Evolutionary conservation across 371 early-diverging fungal genomes (phyloP), one percentile per base, ranked within the genome.

Genomic region (Rhizopus arrhizus): DNA sequence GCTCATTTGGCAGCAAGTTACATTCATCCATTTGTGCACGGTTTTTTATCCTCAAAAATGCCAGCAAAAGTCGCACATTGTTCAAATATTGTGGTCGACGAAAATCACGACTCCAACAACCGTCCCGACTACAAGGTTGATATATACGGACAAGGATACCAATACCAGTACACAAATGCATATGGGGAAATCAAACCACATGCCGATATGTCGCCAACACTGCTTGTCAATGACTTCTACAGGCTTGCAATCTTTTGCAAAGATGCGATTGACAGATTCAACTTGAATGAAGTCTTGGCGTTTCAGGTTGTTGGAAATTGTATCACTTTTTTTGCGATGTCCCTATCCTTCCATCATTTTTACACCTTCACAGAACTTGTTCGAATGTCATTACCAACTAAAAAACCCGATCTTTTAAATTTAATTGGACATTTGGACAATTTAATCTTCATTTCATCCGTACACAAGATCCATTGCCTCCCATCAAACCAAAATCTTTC

Each of bases 1-100:
- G 67, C 68, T 49, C 68, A 63, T 56, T 53, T 68, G 56, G 52
- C 57, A 31, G 50, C 60, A 11, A 62, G 68, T 63, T 63, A 68
- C 31, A 28, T 60, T 51, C 54, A 68, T 56, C 54, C 46, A 51
- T 58, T 68, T 34, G 38, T 62, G 34, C 48, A 62, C 9, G 57
- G 57, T 47, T 22, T 57, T n/a, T 58, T 58, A 58, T 58, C 48
- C 6, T 58, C 22, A 38, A 48, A 58, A 58, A 58, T 49, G 50
- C 38, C 56, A 56, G 35, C 35, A 47, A 56, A 33, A 56, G 16
- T 56, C 50, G 49, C 40, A 38, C 58, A 38, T 29, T 49, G 58
- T 38, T 58, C 58, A 38, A 58, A 58, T 58, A 58, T 36, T 38
- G 50, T 58, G 50, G 13, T 29, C 22, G 49, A 58, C 9, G 32